These are phyloP conservation scores for Centella asiatica DNA, from an alignment of 129 eudicot species.

Conservation along the genomic window DNA sequence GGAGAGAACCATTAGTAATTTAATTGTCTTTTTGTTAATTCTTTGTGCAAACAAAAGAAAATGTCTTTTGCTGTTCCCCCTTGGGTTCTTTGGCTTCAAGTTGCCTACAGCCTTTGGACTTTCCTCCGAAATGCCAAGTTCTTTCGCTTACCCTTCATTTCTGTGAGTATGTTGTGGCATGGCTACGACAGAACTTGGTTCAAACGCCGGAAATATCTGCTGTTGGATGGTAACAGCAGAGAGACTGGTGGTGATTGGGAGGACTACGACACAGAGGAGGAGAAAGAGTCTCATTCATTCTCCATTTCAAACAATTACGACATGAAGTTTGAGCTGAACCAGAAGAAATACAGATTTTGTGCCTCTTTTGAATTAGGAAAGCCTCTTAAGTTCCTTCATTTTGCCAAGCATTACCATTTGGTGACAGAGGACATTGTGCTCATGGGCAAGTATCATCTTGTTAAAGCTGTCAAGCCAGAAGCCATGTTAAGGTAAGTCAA, in stretches of 20 bases:
- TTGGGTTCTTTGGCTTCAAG: slow-evolving; percentile 1
- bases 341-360: not conserved
- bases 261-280: not conserved
- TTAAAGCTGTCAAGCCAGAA: not conserved
- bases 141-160: not conserved
- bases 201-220: not conserved
- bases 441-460: not conserved
- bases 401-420: not conserved
- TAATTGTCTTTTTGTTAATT: no score
- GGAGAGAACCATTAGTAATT: no score
- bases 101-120: slow-evolving; percentile 3
- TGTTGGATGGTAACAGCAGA: not conserved
- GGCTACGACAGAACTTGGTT: slow-evolving; percentile 4
- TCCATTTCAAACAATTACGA: not conserved
- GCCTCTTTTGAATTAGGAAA: not conserved
- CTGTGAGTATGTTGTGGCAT: slow-evolving; percentile 1
- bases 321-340: not conserved
- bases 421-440: not conserved
- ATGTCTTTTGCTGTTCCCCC: slow-evolving; percentile 1
- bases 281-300: not conserved
- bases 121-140: slow-evolving; percentile 2
- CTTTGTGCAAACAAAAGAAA: no score
- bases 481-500: not conserved
- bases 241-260: slow-evolving; percentile 1
- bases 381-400: slow-evolving; percentile 6